Evolutionary conservation across 225 moss, liverwort and hornwort genomes (phyloP), one percentile per base, ranked within the genome.

Genomic region (Lunularia cruciata): DNA sequence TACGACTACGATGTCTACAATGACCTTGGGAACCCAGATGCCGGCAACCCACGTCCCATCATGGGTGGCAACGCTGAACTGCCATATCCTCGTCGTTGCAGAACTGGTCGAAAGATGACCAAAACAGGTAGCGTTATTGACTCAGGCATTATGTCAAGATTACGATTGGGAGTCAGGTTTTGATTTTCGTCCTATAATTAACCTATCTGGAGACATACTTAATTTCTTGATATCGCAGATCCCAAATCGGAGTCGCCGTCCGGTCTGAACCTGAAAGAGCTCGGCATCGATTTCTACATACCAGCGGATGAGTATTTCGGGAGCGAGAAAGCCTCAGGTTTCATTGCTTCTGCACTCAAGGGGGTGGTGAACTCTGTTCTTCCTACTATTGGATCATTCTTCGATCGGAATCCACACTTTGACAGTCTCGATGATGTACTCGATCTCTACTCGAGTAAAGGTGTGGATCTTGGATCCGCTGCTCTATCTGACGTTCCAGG

Each of bases 1-100:
- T 93, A 93, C 70, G 90, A 93, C 63, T 93, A 81, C 65, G 87
- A 65, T 22, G 30, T 6, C 4, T 89, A 81, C 73, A 19, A 85
- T 53, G 89, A 89, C 63, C 48, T 89, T 63, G 84, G 89, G 13
- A 72, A 81, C 9, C 68, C 69, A 32, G 85, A 92, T 61, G 72
- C 73, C 10, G 75, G 75, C 58, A 20, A 18, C 5, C 14, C 25
- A 10, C 76, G 89, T 19, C 78, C 69, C 14, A 72, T 82, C 2
- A 70, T 89, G 57, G 86, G 86, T 2, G 86, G 89, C 19, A 67
- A 25, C 56, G 0, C 54, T 9, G 40, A 81, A 3, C 76, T 15
- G 11, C 82, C 84, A 5, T 89, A 86, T n/a, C 89, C 89, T 14
- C 80, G 84, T 38, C 73, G 89, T 36, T 16, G 69, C 1, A 74